Conservation (phyloP, 192 early-diverging fungal genomes). For the Coemansia nantahalensis region DNA sequence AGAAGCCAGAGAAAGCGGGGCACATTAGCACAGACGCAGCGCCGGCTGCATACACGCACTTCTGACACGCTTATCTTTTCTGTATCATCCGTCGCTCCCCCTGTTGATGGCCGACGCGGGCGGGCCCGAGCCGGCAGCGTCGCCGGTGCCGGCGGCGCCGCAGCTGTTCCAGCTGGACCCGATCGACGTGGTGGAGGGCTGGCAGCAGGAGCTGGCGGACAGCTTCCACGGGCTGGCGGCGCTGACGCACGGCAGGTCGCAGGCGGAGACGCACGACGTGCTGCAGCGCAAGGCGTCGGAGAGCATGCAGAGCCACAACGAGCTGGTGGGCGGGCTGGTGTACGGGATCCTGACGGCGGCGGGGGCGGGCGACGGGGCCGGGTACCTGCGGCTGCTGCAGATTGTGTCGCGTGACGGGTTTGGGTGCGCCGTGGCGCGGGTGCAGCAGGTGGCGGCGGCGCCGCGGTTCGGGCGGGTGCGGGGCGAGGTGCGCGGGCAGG, state of each 20-base stretch:
- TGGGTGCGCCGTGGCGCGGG: conserved; percentile 31
- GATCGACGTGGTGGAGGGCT: conserved; percentile 49
- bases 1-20: too few species aligned
- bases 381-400: conserved; percentile 59
- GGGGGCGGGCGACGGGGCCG: conserved; percentile 6
- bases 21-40: too few species aligned
- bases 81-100: too few species aligned
- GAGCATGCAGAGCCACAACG: conserved; percentile 50
- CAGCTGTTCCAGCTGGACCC: conserved; percentile 49
- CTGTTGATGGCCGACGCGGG: neutral
- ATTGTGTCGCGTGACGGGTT: conserved; percentile 66
- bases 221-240: conserved; percentile 25
- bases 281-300: conserved; percentile 59
- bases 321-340: conserved; percentile 59
- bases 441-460: conserved; percentile 37
- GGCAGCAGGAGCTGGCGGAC: conserved; percentile 53
- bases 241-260: conserved; percentile 43
- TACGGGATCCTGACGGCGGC: conserved; percentile 59
- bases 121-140: neutral
- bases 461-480: conserved; percentile 40
- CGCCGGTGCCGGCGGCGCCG: conserved; percentile 26
- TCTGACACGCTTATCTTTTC: too few species aligned
- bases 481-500: conserved; percentile 44
- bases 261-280: conserved; percentile 59
- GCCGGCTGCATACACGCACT: too few species aligned